These are phyloP conservation scores for Malassezia pachydermatis DNA, from an alignment of 1,284 basidiomycete genomes.

Conservation along the genomic window DNA sequence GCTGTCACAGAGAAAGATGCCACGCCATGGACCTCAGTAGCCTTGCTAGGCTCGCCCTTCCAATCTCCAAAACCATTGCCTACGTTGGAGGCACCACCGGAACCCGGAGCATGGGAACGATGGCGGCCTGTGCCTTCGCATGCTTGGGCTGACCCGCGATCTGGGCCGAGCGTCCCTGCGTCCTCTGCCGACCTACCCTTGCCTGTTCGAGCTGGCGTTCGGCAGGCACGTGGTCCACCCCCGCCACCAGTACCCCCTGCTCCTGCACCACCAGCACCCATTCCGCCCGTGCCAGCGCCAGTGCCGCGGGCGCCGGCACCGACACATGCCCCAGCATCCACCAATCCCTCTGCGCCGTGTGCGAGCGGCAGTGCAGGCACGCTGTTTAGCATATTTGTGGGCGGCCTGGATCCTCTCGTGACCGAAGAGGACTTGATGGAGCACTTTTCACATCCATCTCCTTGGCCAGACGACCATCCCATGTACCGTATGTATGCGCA, in stretches of 20 bases:
- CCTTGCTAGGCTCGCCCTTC: neutral
- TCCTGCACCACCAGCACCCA: too few relatives aligned
- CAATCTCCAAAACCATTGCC: neutral
- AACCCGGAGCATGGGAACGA: too few relatives aligned
- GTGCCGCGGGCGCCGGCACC: too few relatives aligned
- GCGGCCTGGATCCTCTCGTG: conserved; percentile 32
- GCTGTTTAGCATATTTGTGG: conserved; percentile 30
- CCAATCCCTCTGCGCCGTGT: neutral
- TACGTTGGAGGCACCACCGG: too few relatives aligned
- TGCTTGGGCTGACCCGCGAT: neutral
- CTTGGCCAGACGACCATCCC: conserved; percentile 35
- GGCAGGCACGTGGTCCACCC: neutral
- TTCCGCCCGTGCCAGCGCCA: neutral
- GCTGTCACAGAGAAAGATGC: neutral
- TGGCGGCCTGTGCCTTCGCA: too few relatives aligned
- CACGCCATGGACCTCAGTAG: neutral
- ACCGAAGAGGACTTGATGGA: conserved; percentile 38
- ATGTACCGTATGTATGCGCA: conserved; percentile 33
- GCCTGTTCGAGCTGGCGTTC: neutral
- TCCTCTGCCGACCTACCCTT: neutral
- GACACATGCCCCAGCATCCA: too few relatives aligned
- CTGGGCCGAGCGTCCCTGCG: neutral
- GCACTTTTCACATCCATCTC: conserved; percentile 36
- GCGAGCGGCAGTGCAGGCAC: neutral
- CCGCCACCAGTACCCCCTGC: neutral